Conservation (phyloP, 495 filamentous ascomycete genomes). For the Daldinia decipiens region DNA sequence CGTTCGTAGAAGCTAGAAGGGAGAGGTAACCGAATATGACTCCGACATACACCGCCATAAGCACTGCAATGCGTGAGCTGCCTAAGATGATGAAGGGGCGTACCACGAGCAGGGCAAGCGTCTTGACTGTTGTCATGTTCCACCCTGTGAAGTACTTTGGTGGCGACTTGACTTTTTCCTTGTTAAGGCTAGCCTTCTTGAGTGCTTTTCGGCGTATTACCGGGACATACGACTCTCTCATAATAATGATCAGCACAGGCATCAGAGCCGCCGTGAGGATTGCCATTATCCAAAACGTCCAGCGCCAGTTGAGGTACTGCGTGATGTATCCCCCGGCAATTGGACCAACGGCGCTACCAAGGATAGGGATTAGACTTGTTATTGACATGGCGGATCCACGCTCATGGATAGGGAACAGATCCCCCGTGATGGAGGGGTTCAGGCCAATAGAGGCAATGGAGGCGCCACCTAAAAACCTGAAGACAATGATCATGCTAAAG, state of each 20-base stretch:
- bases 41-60: not conserved
- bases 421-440: not conserved
- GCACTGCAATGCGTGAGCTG: not conserved
- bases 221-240: not conserved
- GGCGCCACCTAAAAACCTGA: not conserved
- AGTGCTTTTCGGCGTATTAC: not conserved
- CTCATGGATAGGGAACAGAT: not conserved
- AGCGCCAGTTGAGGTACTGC: not conserved
- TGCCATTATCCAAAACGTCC: not conserved
- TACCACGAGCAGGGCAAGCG: not conserved
- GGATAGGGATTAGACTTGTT: not conserved
- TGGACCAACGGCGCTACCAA: not conserved
- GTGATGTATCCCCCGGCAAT: not conserved
- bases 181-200: not conserved
- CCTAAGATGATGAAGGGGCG: conserved; percentile 1
- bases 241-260: not conserved
- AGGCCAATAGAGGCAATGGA: not conserved
- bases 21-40: conserved; percentile 4
- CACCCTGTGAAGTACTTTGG: not conserved
- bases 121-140: conserved; percentile 1
- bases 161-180: not conserved
- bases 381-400: conserved; percentile 1
- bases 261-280: conserved; percentile 3
- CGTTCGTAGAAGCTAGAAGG: not conserved
- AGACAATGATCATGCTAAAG: not conserved